These are phyloP conservation scores for Leccinum ochraceum DNA, from an alignment of 768 basidiomycete species.

Conservation along the genomic window DNA sequence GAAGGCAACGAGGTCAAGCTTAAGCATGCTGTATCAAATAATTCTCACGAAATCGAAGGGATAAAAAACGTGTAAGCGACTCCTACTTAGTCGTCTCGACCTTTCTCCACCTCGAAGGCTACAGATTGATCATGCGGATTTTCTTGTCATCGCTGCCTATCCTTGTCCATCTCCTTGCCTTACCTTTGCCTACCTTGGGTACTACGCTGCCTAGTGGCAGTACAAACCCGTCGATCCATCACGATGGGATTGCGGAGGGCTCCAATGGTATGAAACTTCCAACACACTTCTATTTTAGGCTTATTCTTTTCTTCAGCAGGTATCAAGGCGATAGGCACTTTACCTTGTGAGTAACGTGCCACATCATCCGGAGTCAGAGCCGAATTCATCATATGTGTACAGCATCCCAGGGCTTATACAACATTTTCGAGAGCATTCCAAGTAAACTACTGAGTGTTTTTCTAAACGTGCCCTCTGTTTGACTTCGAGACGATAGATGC, in stretches of 20 bases:
- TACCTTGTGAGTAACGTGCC: background rate
- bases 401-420: background rate
- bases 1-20: conserved; percentile 2
- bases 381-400: background rate
- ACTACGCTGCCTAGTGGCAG: background rate
- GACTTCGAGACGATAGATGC: background rate
- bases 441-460: background rate
- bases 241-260: background rate
- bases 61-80: background rate
- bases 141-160: background rate
- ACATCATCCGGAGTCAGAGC: background rate
- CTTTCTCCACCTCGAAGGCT: background rate
- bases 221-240: background rate
- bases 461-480: background rate
- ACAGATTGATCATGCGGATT: background rate
- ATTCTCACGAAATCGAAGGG: background rate
- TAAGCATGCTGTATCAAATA: too few species aligned
- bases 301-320: background rate
- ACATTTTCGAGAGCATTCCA: conserved; percentile 5
- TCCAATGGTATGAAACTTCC: background rate
- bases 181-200: background rate
- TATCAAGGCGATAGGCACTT: background rate
- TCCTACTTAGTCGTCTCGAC: background rate
- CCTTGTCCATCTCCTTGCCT: background rate
- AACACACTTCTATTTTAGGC: background rate